Conservation (phyloP, 1,284 basidiomycete genomes). For the Moesziomyces globuligerus region DNA sequence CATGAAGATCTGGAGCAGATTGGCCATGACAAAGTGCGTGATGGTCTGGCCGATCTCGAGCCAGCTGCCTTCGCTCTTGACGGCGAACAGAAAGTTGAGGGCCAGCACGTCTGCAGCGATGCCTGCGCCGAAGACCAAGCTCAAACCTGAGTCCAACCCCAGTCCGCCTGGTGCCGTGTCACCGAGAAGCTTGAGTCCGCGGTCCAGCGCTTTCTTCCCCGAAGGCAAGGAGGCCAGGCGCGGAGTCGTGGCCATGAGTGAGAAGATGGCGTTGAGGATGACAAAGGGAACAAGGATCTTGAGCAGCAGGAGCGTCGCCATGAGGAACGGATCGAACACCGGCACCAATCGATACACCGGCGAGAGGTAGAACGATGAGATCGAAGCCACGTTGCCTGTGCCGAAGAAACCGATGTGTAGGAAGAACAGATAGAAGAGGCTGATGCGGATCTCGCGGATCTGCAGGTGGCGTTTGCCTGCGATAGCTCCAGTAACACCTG, state of each 20-base stretch:
- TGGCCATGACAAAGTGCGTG: constrained; percentile 86
- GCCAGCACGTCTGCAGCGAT: constrained; percentile 69
- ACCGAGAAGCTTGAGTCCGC: constrained; percentile 45
- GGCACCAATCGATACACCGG: constrained; percentile 89
- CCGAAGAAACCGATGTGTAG: constrained; percentile 89
- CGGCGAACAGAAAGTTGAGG: constrained; percentile 83
- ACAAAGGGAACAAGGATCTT: constrained; percentile 70
- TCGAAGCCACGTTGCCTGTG: constrained; percentile 82
- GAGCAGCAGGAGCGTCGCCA: constrained; percentile 75
- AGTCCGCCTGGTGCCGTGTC: constrained; percentile 49
- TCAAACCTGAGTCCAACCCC: constrained; percentile 35
- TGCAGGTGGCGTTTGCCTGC: constrained; percentile 70
- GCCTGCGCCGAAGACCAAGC: constrained; percentile 55
- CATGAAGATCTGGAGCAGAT: constrained; percentile 79
- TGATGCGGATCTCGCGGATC: constrained; percentile 77
- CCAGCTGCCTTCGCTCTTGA: constrained; percentile 87
- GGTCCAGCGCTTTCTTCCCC: constrained; percentile 14
- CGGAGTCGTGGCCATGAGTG: constrained; percentile 19
- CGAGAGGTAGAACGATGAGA: constrained; percentile 87
- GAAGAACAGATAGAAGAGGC: constrained; percentile 84
- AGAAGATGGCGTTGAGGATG: constrained; percentile 77
- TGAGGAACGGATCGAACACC: constrained; percentile 85
- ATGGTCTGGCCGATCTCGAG: constrained; percentile 89
- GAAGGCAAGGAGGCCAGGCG: constrained; percentile 5
- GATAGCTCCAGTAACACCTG: background rate